A percentile compares a stretch with the other conserved stretches of the same genome.
Conservation (phyloP, 164 flowering plant species). For the Santalum album region DNA sequence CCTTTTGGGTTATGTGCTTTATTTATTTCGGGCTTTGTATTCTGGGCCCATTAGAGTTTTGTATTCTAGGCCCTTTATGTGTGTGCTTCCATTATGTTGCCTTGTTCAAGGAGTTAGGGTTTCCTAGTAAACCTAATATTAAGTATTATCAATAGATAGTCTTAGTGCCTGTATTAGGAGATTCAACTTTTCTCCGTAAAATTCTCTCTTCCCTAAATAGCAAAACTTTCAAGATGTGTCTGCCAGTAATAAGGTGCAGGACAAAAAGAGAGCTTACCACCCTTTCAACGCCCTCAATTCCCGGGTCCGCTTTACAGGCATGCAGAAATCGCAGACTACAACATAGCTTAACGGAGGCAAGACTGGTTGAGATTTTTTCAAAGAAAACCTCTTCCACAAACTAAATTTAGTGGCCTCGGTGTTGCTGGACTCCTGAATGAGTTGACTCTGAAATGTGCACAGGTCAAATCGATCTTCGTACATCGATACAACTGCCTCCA, state of each 20-base stretch:
- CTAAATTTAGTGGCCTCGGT: slow-evolving; percentile 17
- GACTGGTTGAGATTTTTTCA: slow-evolving; percentile 19
- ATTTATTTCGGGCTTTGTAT: too few species aligned
- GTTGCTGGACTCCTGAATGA: slow-evolving; percentile 22
- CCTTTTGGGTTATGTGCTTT: too few species aligned
- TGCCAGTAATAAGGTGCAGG: not conserved
- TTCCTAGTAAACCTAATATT: too few species aligned
- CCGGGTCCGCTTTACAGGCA: slow-evolving; percentile 73
- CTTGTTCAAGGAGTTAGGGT: too few species aligned
- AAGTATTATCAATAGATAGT: too few species aligned
- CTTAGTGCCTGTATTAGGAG: too few species aligned
- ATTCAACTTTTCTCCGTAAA: too few species aligned
- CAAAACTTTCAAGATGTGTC: not conserved
- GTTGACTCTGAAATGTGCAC: slow-evolving; percentile 34
- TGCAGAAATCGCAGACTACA: slow-evolving; percentile 39
- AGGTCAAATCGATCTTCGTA: slow-evolving; percentile 93
- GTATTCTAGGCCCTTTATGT: too few species aligned
- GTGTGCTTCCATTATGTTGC: too few species aligned
- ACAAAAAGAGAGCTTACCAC: slow-evolving; percentile 41
- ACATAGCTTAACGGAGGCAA: slow-evolving; percentile 24
- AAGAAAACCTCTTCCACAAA: slow-evolving; percentile 63
- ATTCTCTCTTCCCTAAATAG: too few species aligned
- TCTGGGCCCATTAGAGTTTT: too few species aligned
- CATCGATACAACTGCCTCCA: slow-evolving; percentile 75
- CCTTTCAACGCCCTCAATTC: slow-evolving; percentile 78